Evolutionary conservation across 225 moss, liverwort and hornwort species (phyloP).

Genomic region (Pseudoscleropodium purum): DNA sequence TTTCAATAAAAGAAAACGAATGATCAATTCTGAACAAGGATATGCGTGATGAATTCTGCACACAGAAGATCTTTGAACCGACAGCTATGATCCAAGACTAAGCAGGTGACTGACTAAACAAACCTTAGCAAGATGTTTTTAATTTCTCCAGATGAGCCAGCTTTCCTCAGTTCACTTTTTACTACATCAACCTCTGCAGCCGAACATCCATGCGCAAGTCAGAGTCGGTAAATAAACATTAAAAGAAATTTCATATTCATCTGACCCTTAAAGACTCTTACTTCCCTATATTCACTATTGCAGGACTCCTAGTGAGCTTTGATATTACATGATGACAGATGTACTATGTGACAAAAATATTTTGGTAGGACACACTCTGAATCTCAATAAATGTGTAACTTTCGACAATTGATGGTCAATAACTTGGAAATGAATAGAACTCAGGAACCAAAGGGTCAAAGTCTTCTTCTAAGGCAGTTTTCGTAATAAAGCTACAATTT

Average conservation of each 20-base stretch:
- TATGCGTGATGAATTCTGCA: neutral
- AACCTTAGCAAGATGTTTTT: conserved; percentile 63
- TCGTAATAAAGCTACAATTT: neutral
- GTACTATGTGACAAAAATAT: neutral
- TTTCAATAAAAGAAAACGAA: neutral
- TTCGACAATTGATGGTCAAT: neutral
- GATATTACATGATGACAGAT: neutral
- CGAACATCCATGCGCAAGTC: neutral
- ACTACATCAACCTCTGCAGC: conserved; percentile 48
- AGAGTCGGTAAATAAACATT: neutral
- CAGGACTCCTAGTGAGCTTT: neutral
- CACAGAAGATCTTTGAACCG: neutral
- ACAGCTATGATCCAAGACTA: neutral
- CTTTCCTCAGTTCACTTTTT: conserved; percentile 37
- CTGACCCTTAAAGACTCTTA: neutral
- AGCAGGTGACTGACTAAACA: neutral
- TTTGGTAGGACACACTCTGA: neutral
- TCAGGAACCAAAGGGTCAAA: neutral
- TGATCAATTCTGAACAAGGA: neutral
- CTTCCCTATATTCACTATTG: neutral
- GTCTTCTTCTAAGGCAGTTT: neutral
- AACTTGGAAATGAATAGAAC: neutral
- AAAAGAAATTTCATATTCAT: neutral
- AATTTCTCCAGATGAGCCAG: conserved; percentile 50
- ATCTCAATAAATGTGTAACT: neutral